phyloP scores from a whole-genome alignment of 805 yeast species.

The Yamadazyma sp. region DNA sequence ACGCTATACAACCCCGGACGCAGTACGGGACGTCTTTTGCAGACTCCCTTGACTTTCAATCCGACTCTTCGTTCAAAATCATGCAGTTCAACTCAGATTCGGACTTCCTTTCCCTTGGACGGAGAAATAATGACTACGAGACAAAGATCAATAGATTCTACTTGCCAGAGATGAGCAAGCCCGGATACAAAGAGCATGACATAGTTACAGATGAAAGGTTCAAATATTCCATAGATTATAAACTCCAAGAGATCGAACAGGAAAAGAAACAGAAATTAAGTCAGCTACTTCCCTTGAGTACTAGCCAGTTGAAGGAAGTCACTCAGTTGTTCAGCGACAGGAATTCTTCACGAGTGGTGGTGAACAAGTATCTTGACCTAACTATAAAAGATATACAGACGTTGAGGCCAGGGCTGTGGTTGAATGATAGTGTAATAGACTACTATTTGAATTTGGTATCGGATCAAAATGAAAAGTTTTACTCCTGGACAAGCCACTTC shows the following conservation, averaged over 20 bases:
- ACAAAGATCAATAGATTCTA: conserved; percentile 14
- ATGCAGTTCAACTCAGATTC: conserved; percentile 11
- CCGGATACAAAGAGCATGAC: background rate
- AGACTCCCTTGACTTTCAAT: conserved; percentile 12
- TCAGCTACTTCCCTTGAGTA: conserved; percentile 13
- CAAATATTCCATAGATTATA: conserved; percentile 14
- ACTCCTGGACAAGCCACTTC: conserved; percentile 86
- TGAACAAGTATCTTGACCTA: conserved; percentile 44
- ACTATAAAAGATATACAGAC: conserved; percentile 68
- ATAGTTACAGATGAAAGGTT: conserved; percentile 2
- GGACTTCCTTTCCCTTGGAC: conserved; percentile 7
- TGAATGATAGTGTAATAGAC: conserved; percentile 89
- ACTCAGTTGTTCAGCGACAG: conserved; percentile 14
- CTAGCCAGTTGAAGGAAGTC: conserved; percentile 15
- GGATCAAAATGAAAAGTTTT: conserved; percentile 42
- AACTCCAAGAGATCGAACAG: conserved; percentile 16
- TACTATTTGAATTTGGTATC: conserved; percentile 63
- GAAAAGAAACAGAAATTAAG: conserved; percentile 16
- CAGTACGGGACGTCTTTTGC: conserved; percentile 18
- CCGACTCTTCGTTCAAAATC: conserved; percentile 10
- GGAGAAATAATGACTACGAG: conserved; percentile 11
- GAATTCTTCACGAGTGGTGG: conserved; percentile 11
- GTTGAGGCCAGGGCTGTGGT: conserved; percentile 71
- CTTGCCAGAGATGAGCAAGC: conserved; percentile 11
- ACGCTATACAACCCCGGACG: background rate